Conservation (phyloP, 495 filamentous ascomycete species). For the Cenococcum geophilum region DNA sequence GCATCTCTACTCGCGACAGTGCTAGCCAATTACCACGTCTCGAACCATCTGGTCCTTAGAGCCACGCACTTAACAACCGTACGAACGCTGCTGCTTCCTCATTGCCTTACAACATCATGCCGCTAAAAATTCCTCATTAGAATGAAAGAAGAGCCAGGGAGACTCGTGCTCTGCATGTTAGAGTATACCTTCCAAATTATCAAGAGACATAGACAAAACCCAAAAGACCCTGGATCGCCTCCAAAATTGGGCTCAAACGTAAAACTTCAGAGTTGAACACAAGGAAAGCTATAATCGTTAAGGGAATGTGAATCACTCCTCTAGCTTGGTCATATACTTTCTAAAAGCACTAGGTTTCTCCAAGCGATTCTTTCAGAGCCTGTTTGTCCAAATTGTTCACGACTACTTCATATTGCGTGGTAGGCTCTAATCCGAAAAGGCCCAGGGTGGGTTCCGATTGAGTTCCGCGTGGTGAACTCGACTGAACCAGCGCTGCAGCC, state of each 20-base stretch:
- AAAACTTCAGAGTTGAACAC: background rate
- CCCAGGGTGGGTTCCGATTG: constrained; percentile 36
- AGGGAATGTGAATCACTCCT: background rate
- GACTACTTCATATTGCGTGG: constrained; percentile 22
- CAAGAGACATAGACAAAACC: background rate
- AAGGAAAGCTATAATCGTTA: background rate
- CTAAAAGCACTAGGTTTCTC: constrained; percentile 8
- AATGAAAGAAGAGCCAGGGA: background rate
- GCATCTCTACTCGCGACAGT: too few relatives aligned
- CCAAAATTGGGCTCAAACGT: background rate
- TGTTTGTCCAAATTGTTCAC: constrained; percentile 34
- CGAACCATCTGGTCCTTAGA: too few relatives aligned
- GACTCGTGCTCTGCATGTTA: background rate
- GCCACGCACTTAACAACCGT: too few relatives aligned
- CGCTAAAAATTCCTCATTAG: too few relatives aligned
- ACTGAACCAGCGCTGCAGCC: constrained; percentile 9
- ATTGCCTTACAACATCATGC: too few relatives aligned
- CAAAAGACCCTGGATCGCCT: background rate
- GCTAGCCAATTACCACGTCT: too few relatives aligned
- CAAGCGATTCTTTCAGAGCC: constrained; percentile 32
- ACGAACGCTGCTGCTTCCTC: too few relatives aligned
- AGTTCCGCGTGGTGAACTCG: constrained; percentile 35
- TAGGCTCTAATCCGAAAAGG: constrained; percentile 32
- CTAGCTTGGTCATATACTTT: background rate
- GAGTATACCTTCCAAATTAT: background rate